Evolutionary conservation across 176 grass and related monocot species (phyloP), one percentile per base, ranked within the genome.

Genomic region (Ensete glaucum): DNA sequence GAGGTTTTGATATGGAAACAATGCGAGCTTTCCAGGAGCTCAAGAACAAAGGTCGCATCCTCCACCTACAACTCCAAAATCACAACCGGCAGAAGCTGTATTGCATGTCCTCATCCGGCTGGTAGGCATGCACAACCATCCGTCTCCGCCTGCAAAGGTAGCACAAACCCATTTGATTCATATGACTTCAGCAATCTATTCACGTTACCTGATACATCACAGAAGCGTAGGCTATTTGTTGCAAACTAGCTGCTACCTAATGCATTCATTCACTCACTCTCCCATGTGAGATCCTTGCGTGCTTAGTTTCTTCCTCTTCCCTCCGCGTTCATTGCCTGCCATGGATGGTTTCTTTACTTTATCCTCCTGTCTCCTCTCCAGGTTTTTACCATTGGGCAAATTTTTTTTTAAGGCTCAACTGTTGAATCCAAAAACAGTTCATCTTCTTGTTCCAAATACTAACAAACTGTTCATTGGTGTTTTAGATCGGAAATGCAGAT

Each of bases 21-120:
- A 98, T 93, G 94, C 78, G 90, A 29, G 90, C 90, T 8, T 98
- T 98, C 54, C 94, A 98, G 25, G 90, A 93, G 77, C 90, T 98
- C 17, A 98, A 98, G 81, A 86, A 98, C 83, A 91, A 93, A 80
- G 94, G 87, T 7, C 88, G 86, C 9, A 75, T 81, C 72, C 88
- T 87, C 79, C 78, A 63, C 76, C 25, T 87, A 16, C 88, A 89
- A 48, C 52, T 79, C 71, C 87, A 92, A 54, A 78, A 79, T 16
- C 85, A 91, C 2, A 83, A 50, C 50, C 87, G 89, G 69, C 83
- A 89, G 67, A 89, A 77, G 63, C 82, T 91, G 48, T 79, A 87
- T 57, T 77, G 72, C 73, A 88, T 76, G 80, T 78, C 86, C 69
- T 64, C 64, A 51, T 51, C 43, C 29, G 29, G 29, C 27, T 71